Base-by-base conservation (phyloP, 306 rosid genomes). In the Benincasa hispida region DNA sequence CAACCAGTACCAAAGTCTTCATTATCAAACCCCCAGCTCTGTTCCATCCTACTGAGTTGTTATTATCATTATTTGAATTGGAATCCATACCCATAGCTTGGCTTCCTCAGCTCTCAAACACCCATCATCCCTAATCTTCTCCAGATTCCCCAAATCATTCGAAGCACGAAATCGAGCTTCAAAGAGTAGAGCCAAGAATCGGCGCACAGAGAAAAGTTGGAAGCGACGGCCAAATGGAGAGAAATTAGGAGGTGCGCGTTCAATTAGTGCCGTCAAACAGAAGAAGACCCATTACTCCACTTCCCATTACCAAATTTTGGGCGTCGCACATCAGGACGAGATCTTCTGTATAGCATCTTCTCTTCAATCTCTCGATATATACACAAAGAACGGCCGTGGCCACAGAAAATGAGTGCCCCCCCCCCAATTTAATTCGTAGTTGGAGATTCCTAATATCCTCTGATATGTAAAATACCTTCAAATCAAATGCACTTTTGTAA, bases 1-100 rank as follows among this genome's bases (percentile, higher is more conserved):
- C 99, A 10, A 95, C 74, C 35, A 95, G 84, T 11, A 95, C 67
- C 57, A 95, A 75, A 57, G 90, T 84, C 82, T 95, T 95, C 55
- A 86, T 66, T 18, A 89, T 89, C 62, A 92, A 74, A 5, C 99
- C 98, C 21, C 90, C 87, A 45, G 86, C 91, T 84, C 86, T 76
- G 84, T 86, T 73, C 93, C 91, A 88, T 34, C 91, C 98, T 42
- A 81, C 79, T 15, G 88, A 78, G 73, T 76, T 59, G 66, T 68
- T 72, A 15, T 72, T 50, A 32, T 76, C 72, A 28, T 62, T 30
- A 41, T 47, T 70, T 1, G 37, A 35, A 45, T 76, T 48, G 56
- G 87, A 81, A 63, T 86, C 87, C 66, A 87, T 27, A 41, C 79
- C 79, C 79, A 76, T 76, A 61, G 48, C 78, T 75, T 22, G 30